Evolutionary conservation across 2,329 filamentous ascomycete species (phyloP).

Genomic region (Ilyonectria robusta): DNA sequence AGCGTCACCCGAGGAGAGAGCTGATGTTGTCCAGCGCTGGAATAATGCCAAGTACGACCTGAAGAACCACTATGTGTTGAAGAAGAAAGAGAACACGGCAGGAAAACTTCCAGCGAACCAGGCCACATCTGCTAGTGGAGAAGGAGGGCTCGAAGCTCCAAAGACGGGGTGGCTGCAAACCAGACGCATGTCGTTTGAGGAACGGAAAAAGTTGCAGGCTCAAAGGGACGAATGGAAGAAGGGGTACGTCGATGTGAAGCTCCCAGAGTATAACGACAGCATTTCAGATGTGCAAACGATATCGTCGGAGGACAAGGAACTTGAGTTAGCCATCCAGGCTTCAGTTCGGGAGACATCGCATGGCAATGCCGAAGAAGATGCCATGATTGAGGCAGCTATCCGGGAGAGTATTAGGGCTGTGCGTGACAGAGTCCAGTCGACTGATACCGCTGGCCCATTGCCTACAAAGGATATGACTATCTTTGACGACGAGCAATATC

Average conservation of each 20-base stretch:
- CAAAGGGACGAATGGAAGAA: constrained; percentile 61
- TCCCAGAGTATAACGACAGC: constrained; percentile 29
- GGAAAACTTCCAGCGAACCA: constrained; percentile 49
- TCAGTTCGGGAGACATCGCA: constrained; percentile 80
- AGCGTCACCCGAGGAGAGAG: constrained; percentile 70
- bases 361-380: constrained; percentile 79
- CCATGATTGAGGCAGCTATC: constrained; percentile 79
- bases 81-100: constrained; percentile 61
- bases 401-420: constrained; percentile 77
- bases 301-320: constrained; percentile 66
- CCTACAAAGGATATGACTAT: constrained; percentile 50
- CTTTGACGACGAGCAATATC: constrained; percentile 58
- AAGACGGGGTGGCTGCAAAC: constrained; percentile 65
- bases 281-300: constrained; percentile 29
- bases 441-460: constrained; percentile 42
- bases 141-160: constrained; percentile 47
- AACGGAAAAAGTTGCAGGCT: constrained; percentile 65
- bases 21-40: constrained; percentile 77
- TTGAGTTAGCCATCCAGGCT: constrained; percentile 79
- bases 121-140: constrained; percentile 30
- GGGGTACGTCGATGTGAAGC: constrained; percentile 38
- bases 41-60: constrained; percentile 71
- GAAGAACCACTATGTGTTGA: constrained; percentile 70
- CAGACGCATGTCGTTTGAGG: constrained; percentile 63
- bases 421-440: constrained; percentile 48